These are phyloP conservation scores for Dipodascopsis tothii DNA, from an alignment of 805 yeast species.

Conservation along the genomic window DNA sequence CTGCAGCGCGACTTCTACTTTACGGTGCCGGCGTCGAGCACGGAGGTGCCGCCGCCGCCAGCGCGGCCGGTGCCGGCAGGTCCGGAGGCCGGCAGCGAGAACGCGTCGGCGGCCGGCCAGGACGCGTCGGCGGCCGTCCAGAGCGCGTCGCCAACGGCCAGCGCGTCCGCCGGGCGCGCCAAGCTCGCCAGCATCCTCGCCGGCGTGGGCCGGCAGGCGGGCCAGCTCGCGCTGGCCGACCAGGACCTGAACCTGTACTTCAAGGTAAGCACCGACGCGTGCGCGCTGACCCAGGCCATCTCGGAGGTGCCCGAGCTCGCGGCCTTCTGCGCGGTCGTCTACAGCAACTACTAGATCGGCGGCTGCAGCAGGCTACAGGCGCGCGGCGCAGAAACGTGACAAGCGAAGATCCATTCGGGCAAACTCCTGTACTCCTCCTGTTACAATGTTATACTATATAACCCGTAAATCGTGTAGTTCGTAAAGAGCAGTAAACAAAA, in stretches of 20 bases:
- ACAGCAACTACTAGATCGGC: slow-evolving; percentile 54
- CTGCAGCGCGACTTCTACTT: slow-evolving; percentile 18
- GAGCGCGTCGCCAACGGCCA: slow-evolving; percentile 2
- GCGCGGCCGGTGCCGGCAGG: too few species aligned
- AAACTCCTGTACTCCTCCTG: too few species aligned
- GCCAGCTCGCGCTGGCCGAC: slow-evolving; percentile 38
- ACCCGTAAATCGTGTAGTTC: too few species aligned
- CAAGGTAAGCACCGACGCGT: slow-evolving; percentile 24
- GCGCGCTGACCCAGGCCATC: slow-evolving; percentile 31
- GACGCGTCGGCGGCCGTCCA: slow-evolving; percentile 7
- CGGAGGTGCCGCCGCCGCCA: too few species aligned
- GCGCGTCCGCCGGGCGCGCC: slow-evolving; percentile 24
- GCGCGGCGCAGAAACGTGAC: too few species aligned
- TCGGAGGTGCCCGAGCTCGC: slow-evolving; percentile 58
- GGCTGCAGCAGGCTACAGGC: background rate
- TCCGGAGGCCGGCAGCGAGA: too few species aligned
- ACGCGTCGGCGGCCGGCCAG: slow-evolving; percentile 7
- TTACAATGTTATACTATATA: too few species aligned
- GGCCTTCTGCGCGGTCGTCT: slow-evolving; percentile 83
- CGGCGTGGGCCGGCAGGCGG: slow-evolving; percentile 58
- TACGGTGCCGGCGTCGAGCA: slow-evolving; percentile 1
- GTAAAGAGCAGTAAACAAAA: too few species aligned
- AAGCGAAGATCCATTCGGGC: too few species aligned
- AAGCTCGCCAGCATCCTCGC: slow-evolving; percentile 69
- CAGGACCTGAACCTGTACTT: slow-evolving; percentile 42